phyloP scores from a whole-genome alignment of 129 eudicot genomes.

The Deinandra increscens region DNA sequence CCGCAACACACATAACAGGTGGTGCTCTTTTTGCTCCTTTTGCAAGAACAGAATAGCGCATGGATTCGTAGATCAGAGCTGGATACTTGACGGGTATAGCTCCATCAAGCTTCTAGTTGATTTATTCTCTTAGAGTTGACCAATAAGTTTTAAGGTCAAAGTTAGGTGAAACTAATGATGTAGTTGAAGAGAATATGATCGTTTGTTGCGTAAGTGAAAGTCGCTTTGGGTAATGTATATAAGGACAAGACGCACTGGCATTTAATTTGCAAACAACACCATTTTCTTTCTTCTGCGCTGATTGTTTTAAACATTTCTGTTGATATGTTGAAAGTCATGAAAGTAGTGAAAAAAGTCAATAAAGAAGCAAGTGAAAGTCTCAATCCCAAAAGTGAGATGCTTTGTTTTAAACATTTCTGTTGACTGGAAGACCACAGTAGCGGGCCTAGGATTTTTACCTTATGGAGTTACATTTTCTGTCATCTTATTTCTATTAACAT shows the following conservation, averaged over 20 bases:
- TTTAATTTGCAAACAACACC: conserved; percentile 47
- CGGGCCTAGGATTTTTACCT: too few relatives aligned
- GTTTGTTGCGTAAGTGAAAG: conserved; percentile 33
- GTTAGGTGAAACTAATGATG: conserved; percentile 32
- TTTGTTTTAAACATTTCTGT: too few relatives aligned
- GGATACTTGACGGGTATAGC: conserved; percentile 86
- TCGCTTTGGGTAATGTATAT: conserved; percentile 27
- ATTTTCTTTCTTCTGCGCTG: background rate
- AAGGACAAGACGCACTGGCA: conserved; percentile 37
- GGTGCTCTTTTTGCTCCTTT: conserved; percentile 92
- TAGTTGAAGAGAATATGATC: conserved; percentile 41
- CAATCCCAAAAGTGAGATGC: too few relatives aligned
- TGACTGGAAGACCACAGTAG: too few relatives aligned
- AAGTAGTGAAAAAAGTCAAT: too few relatives aligned
- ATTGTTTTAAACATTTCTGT: background rate
- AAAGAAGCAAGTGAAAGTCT: too few relatives aligned
- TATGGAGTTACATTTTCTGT: too few relatives aligned
- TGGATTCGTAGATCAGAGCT: conserved; percentile 78
- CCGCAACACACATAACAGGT: conserved; percentile 96
- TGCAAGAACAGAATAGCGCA: conserved; percentile 93
- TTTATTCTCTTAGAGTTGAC: conserved; percentile 68
- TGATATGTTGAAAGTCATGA: background rate
- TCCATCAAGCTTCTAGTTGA: conserved; percentile 74
- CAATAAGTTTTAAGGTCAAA: conserved; percentile 89
- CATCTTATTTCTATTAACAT: too few relatives aligned